Evolutionary conservation across 1,284 basidiomycete genomes (phyloP), one percentile per base, ranked within the genome.

Genomic region (Phenoliferia sp.): DNA sequence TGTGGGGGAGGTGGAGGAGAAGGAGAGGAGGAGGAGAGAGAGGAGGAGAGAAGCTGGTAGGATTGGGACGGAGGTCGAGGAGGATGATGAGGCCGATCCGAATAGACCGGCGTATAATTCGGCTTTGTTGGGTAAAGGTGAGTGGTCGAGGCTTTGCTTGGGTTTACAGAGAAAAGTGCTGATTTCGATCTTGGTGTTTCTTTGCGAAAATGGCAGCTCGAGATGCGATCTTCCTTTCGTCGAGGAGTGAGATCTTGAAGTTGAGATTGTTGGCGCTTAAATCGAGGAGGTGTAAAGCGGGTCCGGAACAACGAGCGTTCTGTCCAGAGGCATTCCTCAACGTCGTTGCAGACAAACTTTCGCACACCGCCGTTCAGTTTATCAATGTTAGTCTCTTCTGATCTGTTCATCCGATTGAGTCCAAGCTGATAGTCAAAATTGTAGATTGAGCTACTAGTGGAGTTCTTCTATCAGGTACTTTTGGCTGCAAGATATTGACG

Each of bases 241-340:
- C 94, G 66, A 85, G 95, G 36, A 80, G 95, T 3, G 81, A 84
- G 59, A 87, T 95, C 61, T 85, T 99, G 44, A 93, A 90, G 75
- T 83, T 94, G 4, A 89, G 96, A 3, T 83, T 93, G 26, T 83
- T 86, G 59, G 88, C 92, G 0, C 84, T 99, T 70, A 90, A 88
- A 77, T 91, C 91, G 0, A 90, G 88, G 76, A 87, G 93, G 55
- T 99, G 96, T 80, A 87, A 87, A 66, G 63, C 63, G 28, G 94
- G 95, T 0, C 92, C 94, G 1, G 87, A 91, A 58, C 90, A 86
- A 70, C 89, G 94, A 64, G 84, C 88, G 3, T 86, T 98, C 77
- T 99, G 96, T 79, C 96, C 96, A 0, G 96, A 99, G 79, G 90
- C 91, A 0, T 99, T 99, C 85, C 83, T 99, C 68, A 89, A 94